Evolutionary conservation across 2,329 filamentous ascomycete species (phyloP).

Genomic region (Diaporthe helianthi): DNA sequence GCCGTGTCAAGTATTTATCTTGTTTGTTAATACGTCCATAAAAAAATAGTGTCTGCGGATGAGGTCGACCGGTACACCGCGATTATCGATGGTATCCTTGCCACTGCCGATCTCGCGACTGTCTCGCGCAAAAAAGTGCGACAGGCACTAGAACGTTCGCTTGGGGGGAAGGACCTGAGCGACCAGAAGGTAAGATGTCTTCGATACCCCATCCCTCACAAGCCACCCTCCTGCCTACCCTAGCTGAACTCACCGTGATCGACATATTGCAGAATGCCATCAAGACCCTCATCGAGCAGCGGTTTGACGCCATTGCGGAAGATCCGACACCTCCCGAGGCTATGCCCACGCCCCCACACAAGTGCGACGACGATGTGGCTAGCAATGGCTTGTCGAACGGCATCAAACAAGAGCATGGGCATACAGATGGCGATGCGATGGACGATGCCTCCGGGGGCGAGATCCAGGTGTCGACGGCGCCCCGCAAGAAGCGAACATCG

Average conservation of each 20-base stretch:
- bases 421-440: slow-evolving; percentile 42
- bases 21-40: background rate
- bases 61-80: slow-evolving; percentile 61
- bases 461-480: slow-evolving; percentile 56
- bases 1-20: background rate
- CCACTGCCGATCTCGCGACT: slow-evolving; percentile 65
- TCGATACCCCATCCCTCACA: background rate
- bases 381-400: slow-evolving; percentile 44
- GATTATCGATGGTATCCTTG: slow-evolving; percentile 67
- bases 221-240: slow-evolving; percentile 1
- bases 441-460: slow-evolving; percentile 48
- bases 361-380: slow-evolving; percentile 45
- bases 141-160: slow-evolving; percentile 59
- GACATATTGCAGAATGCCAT: slow-evolving; percentile 64
- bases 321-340: slow-evolving; percentile 53
- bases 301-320: slow-evolving; percentile 74
- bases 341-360: slow-evolving; percentile 52
- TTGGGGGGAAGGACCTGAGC: slow-evolving; percentile 64
- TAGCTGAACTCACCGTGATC: background rate
- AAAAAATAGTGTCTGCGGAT: slow-evolving; percentile 53
- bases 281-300: slow-evolving; percentile 74
- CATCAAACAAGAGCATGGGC: slow-evolving; percentile 36
- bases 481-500: slow-evolving; percentile 72
- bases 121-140: slow-evolving; percentile 70
- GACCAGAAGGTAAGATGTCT: slow-evolving; percentile 59